Base-by-base conservation (phyloP, 352 stramenopile species). In the Phytopythium aichiense region DNA sequence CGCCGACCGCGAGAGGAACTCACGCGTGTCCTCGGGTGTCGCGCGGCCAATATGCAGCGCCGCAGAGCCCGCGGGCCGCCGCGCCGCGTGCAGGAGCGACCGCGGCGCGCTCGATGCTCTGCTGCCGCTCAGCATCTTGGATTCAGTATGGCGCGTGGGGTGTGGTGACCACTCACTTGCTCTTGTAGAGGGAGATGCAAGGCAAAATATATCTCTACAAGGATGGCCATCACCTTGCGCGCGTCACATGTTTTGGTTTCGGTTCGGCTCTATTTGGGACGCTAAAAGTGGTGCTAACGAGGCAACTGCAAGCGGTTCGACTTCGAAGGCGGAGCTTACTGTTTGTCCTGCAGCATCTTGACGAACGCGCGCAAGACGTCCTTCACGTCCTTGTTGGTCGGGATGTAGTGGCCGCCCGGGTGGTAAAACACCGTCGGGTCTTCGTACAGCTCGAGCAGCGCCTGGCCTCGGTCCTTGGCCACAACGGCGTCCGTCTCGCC, bases 331-430 rank as follows among this genome's bases (percentile, higher is more conserved):
- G 4, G 4, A 30, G 28, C 25, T 23, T 7, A n/a, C 43, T 49
- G 43, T 7, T 18, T 30, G 22, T 3, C 7, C 8, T 42, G 52
- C 52, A 60, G 25, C 35, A 37, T 30, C 23, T 51, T 60, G 54
- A 84, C 67, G 42, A 87, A 87, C n/a, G 68, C 58, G 25, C 77
- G 74, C 65, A 87, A 68, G 15, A 72, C 73, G 60, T 89, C 82
- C 60, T 91, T 91, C 0, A 78, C 67, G 5, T 94, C 82, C 56
- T 94, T 94, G 68, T 86, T 89, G 15, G 83, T 88, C 8, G 85
- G 85, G 50, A 94, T 89, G 67, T 89, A 94, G 54, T 94, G 85
- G 0, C 81, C 83, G 42, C 85, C 85, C 4, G 74, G 25, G 55
- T 94, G 85, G 25, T 78, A 55, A 35, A 88, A 79, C 18, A 91